These are phyloP conservation scores for Pinus albicaulis DNA, from an alignment of 75 land plant species.

Conservation along the genomic window DNA sequence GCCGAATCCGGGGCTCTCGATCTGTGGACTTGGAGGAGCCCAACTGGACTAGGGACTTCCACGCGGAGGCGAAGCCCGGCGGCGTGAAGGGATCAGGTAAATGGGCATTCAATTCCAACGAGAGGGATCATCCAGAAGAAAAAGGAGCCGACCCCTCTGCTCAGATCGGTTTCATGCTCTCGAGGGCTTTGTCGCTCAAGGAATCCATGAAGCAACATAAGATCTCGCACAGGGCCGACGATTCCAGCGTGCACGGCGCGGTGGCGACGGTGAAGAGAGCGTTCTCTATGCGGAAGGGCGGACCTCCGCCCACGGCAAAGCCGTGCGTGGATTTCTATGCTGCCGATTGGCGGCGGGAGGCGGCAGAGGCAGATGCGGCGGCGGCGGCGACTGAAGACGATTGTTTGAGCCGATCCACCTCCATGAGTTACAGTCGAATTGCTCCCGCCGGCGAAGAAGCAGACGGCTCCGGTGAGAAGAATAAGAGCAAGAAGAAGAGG, in stretches of 20 bases:
- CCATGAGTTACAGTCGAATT: conserved; percentile 5
- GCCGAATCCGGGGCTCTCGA: conserved; percentile 6
- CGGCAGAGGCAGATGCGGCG: no score
- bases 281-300: neutral
- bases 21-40: conserved; percentile 3
- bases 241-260: conserved; percentile 1
- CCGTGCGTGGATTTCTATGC: neutral
- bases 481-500: conserved; percentile 3
- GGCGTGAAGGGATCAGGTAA: neutral
- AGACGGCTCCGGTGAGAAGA: neutral
- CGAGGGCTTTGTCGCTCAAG: neutral
- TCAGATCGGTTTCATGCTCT: neutral
- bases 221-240: neutral
- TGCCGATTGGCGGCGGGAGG: neutral
- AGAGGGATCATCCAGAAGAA: neutral
- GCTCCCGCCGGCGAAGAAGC: neutral
- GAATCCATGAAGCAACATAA: conserved; percentile 4
- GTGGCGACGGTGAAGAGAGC: conserved; percentile 3
- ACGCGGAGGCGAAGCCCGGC: neutral
- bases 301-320: neutral
- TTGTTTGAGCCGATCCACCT: neutral
- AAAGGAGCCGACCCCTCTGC: neutral
- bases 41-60: neutral
- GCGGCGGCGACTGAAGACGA: no score
- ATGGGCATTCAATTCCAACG: no score